Evolutionary conservation across 2,329 filamentous ascomycete genomes (phyloP).

Genomic region (Trichoderma oligosporum): DNA sequence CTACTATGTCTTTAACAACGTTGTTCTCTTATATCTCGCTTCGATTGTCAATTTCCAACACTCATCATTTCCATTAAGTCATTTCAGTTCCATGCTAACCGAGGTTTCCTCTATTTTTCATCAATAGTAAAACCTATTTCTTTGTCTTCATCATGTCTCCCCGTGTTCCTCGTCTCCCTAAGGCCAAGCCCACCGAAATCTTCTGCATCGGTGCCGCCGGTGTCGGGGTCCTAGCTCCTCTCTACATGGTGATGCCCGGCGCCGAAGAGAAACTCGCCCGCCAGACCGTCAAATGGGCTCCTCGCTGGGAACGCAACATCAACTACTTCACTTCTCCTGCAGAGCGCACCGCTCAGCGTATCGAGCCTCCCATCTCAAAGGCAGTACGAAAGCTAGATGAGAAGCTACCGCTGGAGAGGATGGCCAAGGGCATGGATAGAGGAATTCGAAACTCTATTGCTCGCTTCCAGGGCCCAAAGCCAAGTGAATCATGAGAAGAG

Average conservation of each 20-base stretch:
- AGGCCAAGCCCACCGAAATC: slow-evolving; percentile 46
- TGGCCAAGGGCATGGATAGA: slow-evolving; percentile 47
- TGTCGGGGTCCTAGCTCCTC: slow-evolving; percentile 50
- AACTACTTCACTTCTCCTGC: slow-evolving; percentile 49
- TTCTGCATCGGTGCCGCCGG: slow-evolving; percentile 53
- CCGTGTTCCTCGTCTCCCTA: slow-evolving; percentile 46
- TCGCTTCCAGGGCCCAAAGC: slow-evolving; percentile 32
- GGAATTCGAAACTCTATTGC: slow-evolving; percentile 47
- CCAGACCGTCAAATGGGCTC: slow-evolving; percentile 56
- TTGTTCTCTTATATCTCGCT: background rate
- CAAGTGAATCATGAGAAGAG: background rate
- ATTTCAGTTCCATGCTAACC: background rate
- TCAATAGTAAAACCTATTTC: background rate
- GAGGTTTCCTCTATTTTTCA: background rate
- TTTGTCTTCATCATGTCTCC: slow-evolving; percentile 42
- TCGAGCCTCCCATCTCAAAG: slow-evolving; percentile 46
- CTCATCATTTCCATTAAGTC: background rate
- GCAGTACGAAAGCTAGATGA: slow-evolving; percentile 45
- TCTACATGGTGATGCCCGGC: slow-evolving; percentile 56
- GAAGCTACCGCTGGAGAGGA: slow-evolving; percentile 47
- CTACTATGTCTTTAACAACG: background rate
- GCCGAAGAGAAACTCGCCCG: slow-evolving; percentile 51
- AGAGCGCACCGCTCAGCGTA: slow-evolving; percentile 45
- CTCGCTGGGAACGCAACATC: slow-evolving; percentile 57
- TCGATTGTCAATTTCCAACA: background rate